Evolutionary conservation across 2,329 filamentous ascomycete genomes (phyloP).

Genomic region (Xylariaceae sp.): DNA sequence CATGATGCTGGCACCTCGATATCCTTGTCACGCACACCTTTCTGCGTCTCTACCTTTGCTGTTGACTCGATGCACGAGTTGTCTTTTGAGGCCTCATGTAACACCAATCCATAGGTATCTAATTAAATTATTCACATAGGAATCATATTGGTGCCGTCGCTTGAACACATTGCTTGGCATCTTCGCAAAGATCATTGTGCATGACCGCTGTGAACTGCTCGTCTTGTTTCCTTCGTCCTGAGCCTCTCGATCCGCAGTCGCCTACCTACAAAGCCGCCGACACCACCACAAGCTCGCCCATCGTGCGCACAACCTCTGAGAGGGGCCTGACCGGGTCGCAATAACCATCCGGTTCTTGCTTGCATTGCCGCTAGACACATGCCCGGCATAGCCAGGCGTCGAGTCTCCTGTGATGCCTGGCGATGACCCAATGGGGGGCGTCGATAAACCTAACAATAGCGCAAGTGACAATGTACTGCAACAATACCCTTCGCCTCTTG

Average conservation of each 20-base stretch:
- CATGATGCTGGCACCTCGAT: neutral
- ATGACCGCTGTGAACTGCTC: conserved; percentile 11
- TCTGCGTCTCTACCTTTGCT: neutral
- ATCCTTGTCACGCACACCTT: neutral
- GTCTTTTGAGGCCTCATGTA: conserved; percentile 4
- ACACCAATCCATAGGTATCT: conserved; percentile 12
- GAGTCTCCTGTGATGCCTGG: conserved; percentile 24
- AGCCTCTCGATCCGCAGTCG: no score
- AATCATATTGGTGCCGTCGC: conserved; percentile 8
- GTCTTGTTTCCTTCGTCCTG: no score
- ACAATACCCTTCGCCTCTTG: conserved; percentile 42
- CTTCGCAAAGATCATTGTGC: conserved; percentile 10
- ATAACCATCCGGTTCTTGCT: conserved; percentile 2
- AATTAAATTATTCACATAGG: conserved; percentile 12
- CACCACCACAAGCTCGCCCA: neutral
- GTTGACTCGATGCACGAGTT: neutral
- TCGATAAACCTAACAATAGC: conserved; percentile 20
- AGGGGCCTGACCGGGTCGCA: conserved; percentile 1
- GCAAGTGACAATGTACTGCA: conserved; percentile 30
- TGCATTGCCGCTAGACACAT: conserved; percentile 8
- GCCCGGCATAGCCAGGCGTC: conserved; percentile 13
- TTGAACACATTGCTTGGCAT: conserved; percentile 4
- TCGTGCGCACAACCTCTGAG: neutral
- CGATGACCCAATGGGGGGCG: conserved; percentile 25
- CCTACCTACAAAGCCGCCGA: neutral